A percentile compares a stretch with the other conserved stretches of the same genome.
Conservation (phyloP, 2,329 filamentous ascomycete species). For the Monosporascus cannonballus region DNA sequence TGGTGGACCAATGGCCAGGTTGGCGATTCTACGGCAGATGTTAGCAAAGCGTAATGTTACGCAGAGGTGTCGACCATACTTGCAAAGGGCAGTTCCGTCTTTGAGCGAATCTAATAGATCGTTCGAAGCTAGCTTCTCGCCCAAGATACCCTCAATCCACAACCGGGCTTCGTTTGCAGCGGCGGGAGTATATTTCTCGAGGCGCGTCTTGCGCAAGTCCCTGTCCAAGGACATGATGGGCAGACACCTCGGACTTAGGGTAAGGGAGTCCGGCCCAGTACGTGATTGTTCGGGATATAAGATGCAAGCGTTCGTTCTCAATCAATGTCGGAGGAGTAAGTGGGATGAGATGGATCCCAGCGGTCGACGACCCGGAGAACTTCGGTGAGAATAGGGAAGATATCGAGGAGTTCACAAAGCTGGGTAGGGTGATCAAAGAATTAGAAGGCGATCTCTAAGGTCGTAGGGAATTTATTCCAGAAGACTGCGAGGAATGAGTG, state of each 20-base stretch:
- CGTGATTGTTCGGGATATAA: not conserved
- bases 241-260: constrained; percentile 58
- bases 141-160: constrained; percentile 82
- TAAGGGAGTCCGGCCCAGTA: not conserved
- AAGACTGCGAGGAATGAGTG: too few species aligned
- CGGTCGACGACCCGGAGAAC: too few species aligned
- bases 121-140: constrained; percentile 61
- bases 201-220: constrained; percentile 87
- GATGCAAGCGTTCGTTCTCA: too few species aligned
- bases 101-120: constrained; percentile 84
- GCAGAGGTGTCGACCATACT: constrained; percentile 46
- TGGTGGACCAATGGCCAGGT: constrained; percentile 68
- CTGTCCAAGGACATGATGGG: constrained; percentile 77
- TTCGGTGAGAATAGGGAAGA: too few species aligned
- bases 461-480: too few species aligned
- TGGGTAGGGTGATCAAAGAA: too few species aligned
- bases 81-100: constrained; percentile 90
- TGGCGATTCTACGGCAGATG: constrained; percentile 59
- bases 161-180: constrained; percentile 77
- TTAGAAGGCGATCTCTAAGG: too few species aligned
- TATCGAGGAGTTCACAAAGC: too few species aligned
- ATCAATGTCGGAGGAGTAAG: too few species aligned
- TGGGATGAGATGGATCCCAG: too few species aligned
- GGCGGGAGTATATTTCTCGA: constrained; percentile 87
- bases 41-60: constrained; percentile 12